Conservation (phyloP, 2,329 filamentous ascomycete genomes). For the Aureobasidium sp. region DNA sequence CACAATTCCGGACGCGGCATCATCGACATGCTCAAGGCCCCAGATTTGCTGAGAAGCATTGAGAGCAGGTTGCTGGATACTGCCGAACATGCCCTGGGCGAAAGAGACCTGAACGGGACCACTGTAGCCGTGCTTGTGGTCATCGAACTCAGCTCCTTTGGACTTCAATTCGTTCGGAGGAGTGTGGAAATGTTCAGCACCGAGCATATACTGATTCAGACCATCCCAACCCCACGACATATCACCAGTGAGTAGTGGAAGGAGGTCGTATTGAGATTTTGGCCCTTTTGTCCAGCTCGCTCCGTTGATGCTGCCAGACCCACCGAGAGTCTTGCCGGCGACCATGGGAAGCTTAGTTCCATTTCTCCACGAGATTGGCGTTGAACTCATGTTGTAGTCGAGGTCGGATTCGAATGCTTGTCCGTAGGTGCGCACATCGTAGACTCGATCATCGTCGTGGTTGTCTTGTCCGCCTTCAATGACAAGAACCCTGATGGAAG, state of each 20-base stretch:
- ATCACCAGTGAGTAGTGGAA: conserved; percentile 25
- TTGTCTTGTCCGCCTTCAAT: conserved; percentile 27
- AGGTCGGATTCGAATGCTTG: conserved; percentile 21
- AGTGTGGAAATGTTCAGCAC: conserved; percentile 22
- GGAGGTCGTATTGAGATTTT: conserved; percentile 24
- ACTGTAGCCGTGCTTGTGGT: conserved; percentile 18
- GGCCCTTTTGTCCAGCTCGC: conserved; percentile 26
- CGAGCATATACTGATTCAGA: conserved; percentile 24
- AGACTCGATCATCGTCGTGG: conserved; percentile 20
- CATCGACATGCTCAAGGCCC: conserved; percentile 18
- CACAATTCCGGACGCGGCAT: conserved; percentile 22
- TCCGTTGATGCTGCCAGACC: conserved; percentile 24
- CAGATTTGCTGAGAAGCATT: conserved; percentile 21
- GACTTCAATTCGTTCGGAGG: conserved; percentile 17
- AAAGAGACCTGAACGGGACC: conserved; percentile 24
- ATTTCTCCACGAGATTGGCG: conserved; percentile 22
- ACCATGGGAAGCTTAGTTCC: conserved; percentile 19
- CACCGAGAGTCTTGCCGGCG: conserved; percentile 24
- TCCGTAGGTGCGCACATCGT: conserved; percentile 23
- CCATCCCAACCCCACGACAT: conserved; percentile 22
- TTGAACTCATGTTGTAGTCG: conserved; percentile 21
- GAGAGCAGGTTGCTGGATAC: conserved; percentile 22
- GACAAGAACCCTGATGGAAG: conserved; percentile 24
- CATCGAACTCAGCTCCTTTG: conserved; percentile 21
- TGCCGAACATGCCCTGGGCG: conserved; percentile 21